Conservation (phyloP, 805 yeast species). For the Sugiyamaella americana region DNA sequence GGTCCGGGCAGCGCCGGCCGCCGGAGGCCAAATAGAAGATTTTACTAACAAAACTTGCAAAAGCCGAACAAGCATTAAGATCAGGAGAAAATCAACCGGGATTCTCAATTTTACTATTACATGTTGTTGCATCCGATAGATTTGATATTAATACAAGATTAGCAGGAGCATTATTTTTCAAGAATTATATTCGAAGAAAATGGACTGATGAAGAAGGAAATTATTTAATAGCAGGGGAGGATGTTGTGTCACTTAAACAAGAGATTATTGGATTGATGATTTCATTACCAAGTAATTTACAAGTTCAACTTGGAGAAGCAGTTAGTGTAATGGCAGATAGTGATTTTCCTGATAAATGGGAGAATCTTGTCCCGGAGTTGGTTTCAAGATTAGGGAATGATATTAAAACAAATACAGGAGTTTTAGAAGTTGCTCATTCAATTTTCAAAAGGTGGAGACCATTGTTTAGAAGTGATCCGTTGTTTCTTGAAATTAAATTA, state of each 20-base stretch:
- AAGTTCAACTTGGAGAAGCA: constrained; percentile 92
- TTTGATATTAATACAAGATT: constrained; percentile 55
- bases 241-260: constrained; percentile 60
- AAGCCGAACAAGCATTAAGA: constrained; percentile 54
- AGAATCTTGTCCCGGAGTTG: constrained; percentile 50
- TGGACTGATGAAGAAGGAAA: constrained; percentile 92
- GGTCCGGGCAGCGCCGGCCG: no score
- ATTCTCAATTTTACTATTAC: constrained; percentile 68
- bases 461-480: constrained; percentile 80
- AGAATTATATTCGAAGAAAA: constrained; percentile 73
- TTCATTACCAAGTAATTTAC: constrained; percentile 61
- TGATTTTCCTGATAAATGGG: constrained; percentile 93
- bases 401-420: constrained; percentile 72
- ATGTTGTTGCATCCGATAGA: constrained; percentile 62
- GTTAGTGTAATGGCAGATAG: constrained; percentile 89
- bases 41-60: not conserved
- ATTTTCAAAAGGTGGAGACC: constrained; percentile 98
- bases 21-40: not conserved
- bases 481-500: constrained; percentile 78
- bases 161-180: constrained; percentile 87
- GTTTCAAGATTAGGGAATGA: constrained; percentile 65
- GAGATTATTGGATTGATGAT: constrained; percentile 88
- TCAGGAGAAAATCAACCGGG: constrained; percentile 61
- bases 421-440: constrained; percentile 86
- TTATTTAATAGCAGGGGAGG: constrained; percentile 53